Percentiles rank a stretch among this genome's conserved stretches.
phyloP scores from a whole-genome alignment of 2,329 filamentous ascomycete genomes.

The Pseudogymnoascus destructans region DNA sequence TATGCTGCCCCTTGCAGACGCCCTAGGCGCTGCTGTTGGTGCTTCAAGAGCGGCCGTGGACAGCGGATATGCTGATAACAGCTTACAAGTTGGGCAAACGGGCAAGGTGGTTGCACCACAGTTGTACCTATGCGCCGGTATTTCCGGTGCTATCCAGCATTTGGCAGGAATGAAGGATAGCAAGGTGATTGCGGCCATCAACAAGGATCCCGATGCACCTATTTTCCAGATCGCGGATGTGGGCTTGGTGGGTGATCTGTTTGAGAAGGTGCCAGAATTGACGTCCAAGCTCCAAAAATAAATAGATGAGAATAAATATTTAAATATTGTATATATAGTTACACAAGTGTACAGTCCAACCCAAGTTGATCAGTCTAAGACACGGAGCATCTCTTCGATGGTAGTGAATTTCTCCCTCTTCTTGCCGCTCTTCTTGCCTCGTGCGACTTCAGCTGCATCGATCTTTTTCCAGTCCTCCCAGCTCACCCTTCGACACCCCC shows the following conservation, averaged over 20 bases:
- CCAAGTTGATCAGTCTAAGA: constrained; percentile 29
- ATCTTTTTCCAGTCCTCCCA: constrained; percentile 86
- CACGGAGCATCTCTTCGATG: constrained; percentile 43
- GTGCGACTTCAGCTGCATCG: constrained; percentile 59
- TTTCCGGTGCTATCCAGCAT: constrained; percentile 95
- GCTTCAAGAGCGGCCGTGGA: constrained; percentile 92
- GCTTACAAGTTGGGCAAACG: constrained; percentile 93
- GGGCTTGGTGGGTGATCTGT: constrained; percentile 86
- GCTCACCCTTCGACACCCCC: constrained; percentile 49
- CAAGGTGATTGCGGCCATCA: constrained; percentile 97
- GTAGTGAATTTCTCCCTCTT: constrained; percentile 58
- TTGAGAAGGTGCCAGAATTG: constrained; percentile 89
- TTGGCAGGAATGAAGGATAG: constrained; percentile 99
- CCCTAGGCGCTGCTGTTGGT: constrained; percentile 87
- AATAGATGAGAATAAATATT: constrained; percentile 12
- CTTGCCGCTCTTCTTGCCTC: constrained; percentile 57
- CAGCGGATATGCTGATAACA: constrained; percentile 96
- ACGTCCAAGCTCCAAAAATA: constrained; percentile 73
- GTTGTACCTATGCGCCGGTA: constrained; percentile 88
- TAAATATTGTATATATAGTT: constrained; percentile 4
- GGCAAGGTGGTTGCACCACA: constrained; percentile 97
- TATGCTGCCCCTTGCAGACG: constrained; percentile 84
- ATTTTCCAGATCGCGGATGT: constrained; percentile 98
- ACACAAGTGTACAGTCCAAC: constrained; percentile 2
- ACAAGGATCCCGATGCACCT: constrained; percentile 92